These are phyloP conservation scores for Spergularia bocconei DNA, from an alignment of 148 eudicot species.

Conservation along the genomic window DNA sequence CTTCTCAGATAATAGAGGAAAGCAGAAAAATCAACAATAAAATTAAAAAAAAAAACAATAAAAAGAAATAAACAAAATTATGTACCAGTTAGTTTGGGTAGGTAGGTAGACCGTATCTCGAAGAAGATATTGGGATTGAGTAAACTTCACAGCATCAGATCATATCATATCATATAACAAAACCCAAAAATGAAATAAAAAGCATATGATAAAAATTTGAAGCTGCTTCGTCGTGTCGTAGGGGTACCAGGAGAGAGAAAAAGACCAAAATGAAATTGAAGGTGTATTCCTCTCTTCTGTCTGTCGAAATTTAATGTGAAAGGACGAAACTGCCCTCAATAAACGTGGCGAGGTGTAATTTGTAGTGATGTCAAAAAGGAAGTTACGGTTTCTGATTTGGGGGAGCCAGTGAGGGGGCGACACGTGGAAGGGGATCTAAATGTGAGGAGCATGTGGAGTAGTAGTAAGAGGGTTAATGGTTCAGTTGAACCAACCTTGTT, in stretches of 20 bases:
- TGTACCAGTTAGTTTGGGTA: background rate
- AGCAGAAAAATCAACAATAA: no score
- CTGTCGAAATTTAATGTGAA: background rate
- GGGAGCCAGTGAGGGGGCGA: background rate
- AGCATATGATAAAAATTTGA: background rate
- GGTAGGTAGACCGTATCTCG: background rate
- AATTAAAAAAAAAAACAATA: background rate
- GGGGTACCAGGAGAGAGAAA: background rate
- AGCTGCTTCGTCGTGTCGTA: background rate
- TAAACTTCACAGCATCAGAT: background rate
- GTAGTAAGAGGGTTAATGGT: no score
- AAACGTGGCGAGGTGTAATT: background rate
- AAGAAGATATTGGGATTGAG: background rate
- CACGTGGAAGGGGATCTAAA: background rate
- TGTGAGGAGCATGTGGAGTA: no score
- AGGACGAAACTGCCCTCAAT: background rate
- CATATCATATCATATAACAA: background rate
- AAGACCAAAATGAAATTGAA: background rate
- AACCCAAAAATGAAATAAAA: no score
- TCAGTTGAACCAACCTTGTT: background rate
- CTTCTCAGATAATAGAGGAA: no score
- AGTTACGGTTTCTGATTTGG: background rate
- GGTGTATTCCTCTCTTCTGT: background rate
- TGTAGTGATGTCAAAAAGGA: background rate
- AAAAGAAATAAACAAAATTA: background rate